A percentile compares a stretch with the other conserved stretches of the same genome.
Conservation (phyloP, 441 rosid species). For the Jatropha podagrica region DNA sequence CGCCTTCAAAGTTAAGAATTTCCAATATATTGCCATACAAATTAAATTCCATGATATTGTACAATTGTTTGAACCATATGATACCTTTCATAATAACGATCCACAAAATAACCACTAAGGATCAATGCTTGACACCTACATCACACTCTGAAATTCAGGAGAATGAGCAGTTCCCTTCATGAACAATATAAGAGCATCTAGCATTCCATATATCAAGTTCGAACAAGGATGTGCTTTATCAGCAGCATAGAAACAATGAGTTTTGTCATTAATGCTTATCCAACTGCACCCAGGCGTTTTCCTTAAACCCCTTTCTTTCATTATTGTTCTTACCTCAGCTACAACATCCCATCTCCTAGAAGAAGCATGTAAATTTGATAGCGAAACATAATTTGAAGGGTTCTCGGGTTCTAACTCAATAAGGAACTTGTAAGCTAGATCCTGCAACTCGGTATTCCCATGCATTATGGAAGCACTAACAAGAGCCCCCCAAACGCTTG, state of each 20-base stretch:
- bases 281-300: constrained; percentile 80
- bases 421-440: constrained; percentile 53
- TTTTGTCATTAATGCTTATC: constrained; percentile 46
- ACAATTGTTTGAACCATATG: not conserved
- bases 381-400: constrained; percentile 60
- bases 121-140: constrained; percentile 3
- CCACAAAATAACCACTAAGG: not conserved
- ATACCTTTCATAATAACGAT: not conserved
- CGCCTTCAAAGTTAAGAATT: no score
- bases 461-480: constrained; percentile 55
- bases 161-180: constrained; percentile 44
- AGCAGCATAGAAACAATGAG: constrained; percentile 52
- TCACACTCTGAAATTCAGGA: constrained; percentile 25
- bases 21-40: no score
- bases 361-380: constrained; percentile 61
- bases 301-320: constrained; percentile 56
- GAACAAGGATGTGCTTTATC: constrained; percentile 54
- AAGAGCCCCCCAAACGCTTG: constrained; percentile 75
- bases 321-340: constrained; percentile 54
- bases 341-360: constrained; percentile 61
- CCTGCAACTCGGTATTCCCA: constrained; percentile 57
- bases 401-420: constrained; percentile 58
- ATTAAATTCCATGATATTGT: no score
- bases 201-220: constrained; percentile 43
- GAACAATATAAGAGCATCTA: constrained; percentile 39